Base-by-base conservation (phyloP, 2,329 filamentous ascomycete species). In the Aspergillus fumigatiaffinis region DNA sequence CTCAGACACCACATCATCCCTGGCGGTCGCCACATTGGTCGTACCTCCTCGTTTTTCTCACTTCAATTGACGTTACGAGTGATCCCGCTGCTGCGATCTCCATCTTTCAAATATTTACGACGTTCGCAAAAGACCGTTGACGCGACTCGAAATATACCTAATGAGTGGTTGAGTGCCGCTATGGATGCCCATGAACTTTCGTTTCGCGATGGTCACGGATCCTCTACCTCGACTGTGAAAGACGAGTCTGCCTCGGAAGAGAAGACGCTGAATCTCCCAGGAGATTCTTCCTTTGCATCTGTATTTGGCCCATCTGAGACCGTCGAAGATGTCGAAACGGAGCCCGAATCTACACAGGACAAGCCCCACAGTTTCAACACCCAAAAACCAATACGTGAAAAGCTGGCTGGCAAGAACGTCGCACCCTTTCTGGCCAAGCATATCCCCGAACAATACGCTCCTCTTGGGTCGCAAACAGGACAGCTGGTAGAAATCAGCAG, bases 361-460 rank as follows among this genome's bases (percentile, higher is more conserved):
- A 51, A 59, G 56, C 63, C 59, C 57, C 65, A 65, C 51, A 68
- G 66, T 47, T 66, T 70, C 54, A 66, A 66, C 51, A 69, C 71
- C 60, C 68, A 78, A 59, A 73, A 75, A 47, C 74, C 78, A 41
- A 72, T 77, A 23, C 71, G 76, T 49, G 78, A 79, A 29, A 87
- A 87, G 63, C 82, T 91, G 55, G 88, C 90, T 61, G 84, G 86
- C 67, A 86, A 91, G 76, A 90, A 90, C 56, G 87, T 96, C 62
- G 89, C 88, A 38, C 92, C 93, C 1, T 97, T 96, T 72, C 84
- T 97, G 54, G 87, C 90, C 64, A 89, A 92, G 71, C 92, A 97
- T 70, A 96, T 97, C 51, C 93, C 93, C 2, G 85, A 86, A 60
- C 84, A 94, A 68, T 97, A 97, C 76, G 91, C 92, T 35, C 91